Conservation (phyloP, 1,284 basidiomycete genomes). For the Trametes polyzona region DNA sequence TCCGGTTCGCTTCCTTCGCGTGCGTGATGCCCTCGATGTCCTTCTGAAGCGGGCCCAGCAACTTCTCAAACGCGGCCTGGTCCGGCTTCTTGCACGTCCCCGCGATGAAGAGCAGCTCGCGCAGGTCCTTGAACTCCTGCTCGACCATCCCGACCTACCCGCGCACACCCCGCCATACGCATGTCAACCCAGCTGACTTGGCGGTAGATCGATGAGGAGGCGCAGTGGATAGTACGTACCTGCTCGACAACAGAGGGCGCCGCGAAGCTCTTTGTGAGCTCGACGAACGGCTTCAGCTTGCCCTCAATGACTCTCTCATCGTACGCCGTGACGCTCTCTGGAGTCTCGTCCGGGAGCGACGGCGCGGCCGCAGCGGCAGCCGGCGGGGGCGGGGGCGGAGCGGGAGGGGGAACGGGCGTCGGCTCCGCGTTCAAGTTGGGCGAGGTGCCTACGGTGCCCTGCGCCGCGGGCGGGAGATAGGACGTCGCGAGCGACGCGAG, state of each 20-base stretch:
- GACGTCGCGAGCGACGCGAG: constrained; percentile 56
- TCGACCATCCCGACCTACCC: constrained; percentile 75
- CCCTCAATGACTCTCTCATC: constrained; percentile 74
- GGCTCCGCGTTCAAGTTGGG: constrained; percentile 45
- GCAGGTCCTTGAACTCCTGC: constrained; percentile 72
- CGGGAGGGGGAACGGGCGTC: constrained; percentile 45
- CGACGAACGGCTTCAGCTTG: constrained; percentile 74
- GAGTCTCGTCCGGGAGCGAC: constrained; percentile 41
- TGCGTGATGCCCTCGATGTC: constrained; percentile 79
- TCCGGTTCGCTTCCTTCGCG: constrained; percentile 83
- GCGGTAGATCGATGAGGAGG: no score
- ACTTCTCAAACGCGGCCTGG: constrained; percentile 56
- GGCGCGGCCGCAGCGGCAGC: constrained; percentile 40
- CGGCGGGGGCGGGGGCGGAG: constrained; percentile 42
- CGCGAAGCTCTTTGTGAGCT: constrained; percentile 78
- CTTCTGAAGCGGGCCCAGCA: constrained; percentile 76
- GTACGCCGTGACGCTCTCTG: constrained; percentile 74
- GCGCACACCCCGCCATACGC: background rate
- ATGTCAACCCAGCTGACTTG: no score
- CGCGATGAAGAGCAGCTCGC: constrained; percentile 70
- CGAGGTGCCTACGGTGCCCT: constrained; percentile 27
- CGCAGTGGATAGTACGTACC: constrained; percentile 57
- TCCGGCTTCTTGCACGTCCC: constrained; percentile 83
- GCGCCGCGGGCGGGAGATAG: constrained; percentile 30
- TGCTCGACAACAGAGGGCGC: constrained; percentile 75